Conservation (phyloP, 352 stramenopile genomes). For the Phytophthora lateralis region DNA sequence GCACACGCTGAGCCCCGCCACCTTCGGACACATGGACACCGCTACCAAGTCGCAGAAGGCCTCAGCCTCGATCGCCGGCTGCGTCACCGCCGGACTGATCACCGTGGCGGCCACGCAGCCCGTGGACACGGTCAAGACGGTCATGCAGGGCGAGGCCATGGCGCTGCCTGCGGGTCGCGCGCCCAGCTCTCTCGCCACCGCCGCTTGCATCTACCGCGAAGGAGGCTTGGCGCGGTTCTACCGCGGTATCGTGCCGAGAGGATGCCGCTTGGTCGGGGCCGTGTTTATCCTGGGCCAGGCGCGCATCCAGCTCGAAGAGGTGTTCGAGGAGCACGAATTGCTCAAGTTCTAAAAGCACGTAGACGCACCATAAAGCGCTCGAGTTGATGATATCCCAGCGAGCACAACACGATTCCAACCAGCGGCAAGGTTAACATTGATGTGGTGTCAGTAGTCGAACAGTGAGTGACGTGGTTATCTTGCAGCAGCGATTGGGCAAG, state of each 20-base stretch:
- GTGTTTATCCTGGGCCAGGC: slow-evolving; percentile 85
- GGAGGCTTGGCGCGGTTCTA: slow-evolving; percentile 68
- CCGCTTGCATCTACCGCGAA: slow-evolving; percentile 51
- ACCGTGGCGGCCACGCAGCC: slow-evolving; percentile 82
- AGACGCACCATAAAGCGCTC: slow-evolving; percentile 23
- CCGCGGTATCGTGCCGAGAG: slow-evolving; percentile 71
- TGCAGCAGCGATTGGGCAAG: slow-evolving; percentile 10
- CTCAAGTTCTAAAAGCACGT: slow-evolving; percentile 41
- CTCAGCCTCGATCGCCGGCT: slow-evolving; percentile 68
- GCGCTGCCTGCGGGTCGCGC: slow-evolving; percentile 39
- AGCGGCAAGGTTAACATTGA: not conserved
- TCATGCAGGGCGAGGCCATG: slow-evolving; percentile 84
- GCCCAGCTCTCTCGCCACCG: slow-evolving; percentile 48
- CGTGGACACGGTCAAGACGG: slow-evolving; percentile 85
- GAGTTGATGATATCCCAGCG: slow-evolving; percentile 2
- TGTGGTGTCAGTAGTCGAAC: slow-evolving; percentile 15
- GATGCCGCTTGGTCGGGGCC: slow-evolving; percentile 78
- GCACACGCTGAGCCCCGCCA: slow-evolving; percentile 51
- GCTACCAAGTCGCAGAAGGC: slow-evolving; percentile 68
- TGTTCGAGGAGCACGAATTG: slow-evolving; percentile 69
- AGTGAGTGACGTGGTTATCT: slow-evolving; percentile 15
- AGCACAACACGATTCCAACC: slow-evolving; percentile 10
- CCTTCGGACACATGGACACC: slow-evolving; percentile 57
- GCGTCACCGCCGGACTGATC: slow-evolving; percentile 69
- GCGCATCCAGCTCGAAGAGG: slow-evolving; percentile 69